These are phyloP conservation scores for Omphalea diandra DNA, from an alignment of 441 rosid genomes.

Conservation along the genomic window DNA sequence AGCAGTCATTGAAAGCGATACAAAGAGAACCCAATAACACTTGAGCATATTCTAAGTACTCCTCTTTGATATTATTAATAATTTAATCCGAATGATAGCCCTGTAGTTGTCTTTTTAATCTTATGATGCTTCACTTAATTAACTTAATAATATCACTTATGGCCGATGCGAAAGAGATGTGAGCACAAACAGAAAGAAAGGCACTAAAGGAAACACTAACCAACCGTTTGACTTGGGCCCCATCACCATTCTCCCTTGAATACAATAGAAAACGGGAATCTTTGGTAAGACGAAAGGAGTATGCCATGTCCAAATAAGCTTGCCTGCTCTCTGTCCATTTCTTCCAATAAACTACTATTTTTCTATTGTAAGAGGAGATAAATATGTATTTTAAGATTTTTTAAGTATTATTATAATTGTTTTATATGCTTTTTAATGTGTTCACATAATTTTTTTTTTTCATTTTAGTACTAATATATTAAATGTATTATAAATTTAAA, in stretches of 20 bases:
- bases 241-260: too few species aligned
- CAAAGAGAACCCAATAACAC: constrained; percentile 8
- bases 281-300: constrained; percentile 25
- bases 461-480: too few species aligned
- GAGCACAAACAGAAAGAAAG: constrained; percentile 27
- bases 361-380: too few species aligned
- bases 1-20: background rate
- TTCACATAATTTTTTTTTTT: too few species aligned
- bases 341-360: constrained; percentile 21
- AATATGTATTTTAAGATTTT: too few species aligned
- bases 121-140: background rate
- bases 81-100: background rate
- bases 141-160: background rate
- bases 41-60: constrained; percentile 18
- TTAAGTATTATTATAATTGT: too few species aligned
- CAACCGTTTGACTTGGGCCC: constrained; percentile 54
- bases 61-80: background rate
- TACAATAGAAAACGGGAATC: constrained; percentile 31
- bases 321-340: constrained; percentile 27
- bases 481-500: too few species aligned
- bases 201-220: constrained; percentile 43
- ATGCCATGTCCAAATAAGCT: constrained; percentile 28
- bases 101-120: background rate
- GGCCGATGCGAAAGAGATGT: too few species aligned
- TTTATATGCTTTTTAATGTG: too few species aligned